Base-by-base conservation (phyloP, 108 stramenopile species). In the Epithemia pelagica region DNA sequence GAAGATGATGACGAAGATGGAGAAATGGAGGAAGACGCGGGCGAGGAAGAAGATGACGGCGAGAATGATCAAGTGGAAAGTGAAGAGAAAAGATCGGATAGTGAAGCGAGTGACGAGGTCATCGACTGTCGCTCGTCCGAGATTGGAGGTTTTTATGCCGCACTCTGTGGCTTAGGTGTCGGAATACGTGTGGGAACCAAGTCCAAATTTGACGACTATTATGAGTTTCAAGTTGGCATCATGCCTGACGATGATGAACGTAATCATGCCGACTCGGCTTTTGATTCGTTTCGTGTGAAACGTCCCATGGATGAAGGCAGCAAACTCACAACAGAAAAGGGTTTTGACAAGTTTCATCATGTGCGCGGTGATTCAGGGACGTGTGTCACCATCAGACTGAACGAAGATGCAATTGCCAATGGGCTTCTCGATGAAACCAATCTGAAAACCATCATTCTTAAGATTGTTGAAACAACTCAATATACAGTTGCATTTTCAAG, bases 201-300 rank as follows among this genome's bases (percentile, higher is more conserved):
- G 70, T 71, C 75, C 63, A 76, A 80, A 25, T 70, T 66, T 74
- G 79, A 80, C 61, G 79, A 80, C 52, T 80, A 73, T 28, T 80
- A 80, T 63, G 72, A 72, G 28, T 76, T 73, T 58, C 55, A 73
- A 52, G 28, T 76, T 10, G 73, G 73, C 0, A 25, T 46, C 23
- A n/a, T 59, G 24, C 2, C 51, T n/a, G 28, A 37, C 7, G n/a
- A 59, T 28, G 25, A 1, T 1, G 37, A 58, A 62, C 54, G 23
- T 26, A 64, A 37, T 31, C 46, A 32, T 27, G 18, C 53, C 8
- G 29, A 51, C 21, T 59, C 60, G 29, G 37, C 51, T 20, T 71
- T 62, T 52, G 52, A 73, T 8, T 15, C 75, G 31, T 80, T 80
- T 59, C 29, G 23, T 19, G 63, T 80, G 32, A 61, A 51, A 31